Percentiles rank a stretch among this genome's conserved stretches.
Evolutionary conservation across 495 filamentous ascomycete species (phyloP).

Genomic region (Friedmanniomyces endolithicus): DNA sequence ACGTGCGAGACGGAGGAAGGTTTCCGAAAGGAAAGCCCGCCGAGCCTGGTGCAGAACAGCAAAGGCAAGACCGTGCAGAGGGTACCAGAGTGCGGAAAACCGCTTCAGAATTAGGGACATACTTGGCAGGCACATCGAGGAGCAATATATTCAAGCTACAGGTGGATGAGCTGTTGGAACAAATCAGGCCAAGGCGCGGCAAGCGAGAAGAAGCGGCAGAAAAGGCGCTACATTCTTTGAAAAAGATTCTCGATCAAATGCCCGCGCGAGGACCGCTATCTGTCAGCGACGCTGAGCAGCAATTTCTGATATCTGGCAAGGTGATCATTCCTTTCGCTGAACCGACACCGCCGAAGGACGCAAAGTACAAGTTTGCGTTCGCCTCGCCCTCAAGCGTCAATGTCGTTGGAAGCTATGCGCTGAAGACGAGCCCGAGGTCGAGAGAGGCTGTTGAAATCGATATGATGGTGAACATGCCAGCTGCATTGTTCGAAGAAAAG

Average conservation of each 20-base stretch:
- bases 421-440: conserved; percentile 56
- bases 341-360: conserved; percentile 56
- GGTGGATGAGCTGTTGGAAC: conserved; percentile 66
- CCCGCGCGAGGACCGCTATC: conserved; percentile 42
- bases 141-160: conserved; percentile 77
- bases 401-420: conserved; percentile 75
- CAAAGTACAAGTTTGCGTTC: conserved; percentile 71
- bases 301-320: conserved; percentile 50
- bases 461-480: conserved; percentile 75
- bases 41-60: neutral
- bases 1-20: neutral
- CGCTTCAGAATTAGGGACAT: neutral
- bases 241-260: conserved; percentile 59
- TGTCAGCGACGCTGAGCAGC: conserved; percentile 51
- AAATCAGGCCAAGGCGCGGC: conserved; percentile 55
- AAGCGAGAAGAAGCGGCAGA: conserved; percentile 54
- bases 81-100: neutral
- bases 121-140: conserved; percentile 35
- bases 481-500: conserved; percentile 72
- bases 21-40: too few relatives aligned
- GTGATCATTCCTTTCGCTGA: conserved; percentile 70
- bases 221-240: conserved; percentile 56
- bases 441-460: conserved; percentile 52
- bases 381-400: conserved; percentile 65
- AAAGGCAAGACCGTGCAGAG: neutral